These are phyloP conservation scores for Salvia miltiorrhiza DNA, from an alignment of 257 asterid genomes.

Conservation along the genomic window DNA sequence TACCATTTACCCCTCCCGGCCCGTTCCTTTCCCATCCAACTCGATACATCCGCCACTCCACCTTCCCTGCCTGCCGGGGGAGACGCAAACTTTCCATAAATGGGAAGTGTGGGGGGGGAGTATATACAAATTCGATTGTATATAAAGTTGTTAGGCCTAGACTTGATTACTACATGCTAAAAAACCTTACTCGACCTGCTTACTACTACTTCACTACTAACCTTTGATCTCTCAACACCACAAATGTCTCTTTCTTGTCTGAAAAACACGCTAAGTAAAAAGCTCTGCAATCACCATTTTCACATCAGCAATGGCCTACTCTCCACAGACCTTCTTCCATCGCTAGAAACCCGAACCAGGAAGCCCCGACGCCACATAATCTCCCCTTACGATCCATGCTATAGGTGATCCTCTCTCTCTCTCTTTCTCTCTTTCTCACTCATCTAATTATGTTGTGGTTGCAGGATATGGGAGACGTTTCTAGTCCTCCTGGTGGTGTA, in stretches of 20 bases:
- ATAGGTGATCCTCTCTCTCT: constrained; percentile 40
- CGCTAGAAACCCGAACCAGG: constrained; percentile 62
- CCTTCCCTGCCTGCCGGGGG: not conserved
- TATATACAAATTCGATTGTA: constrained; percentile 25
- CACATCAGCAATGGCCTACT: constrained; percentile 43
- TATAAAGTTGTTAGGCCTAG: constrained; percentile 25
- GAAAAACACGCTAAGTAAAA: constrained; percentile 30
- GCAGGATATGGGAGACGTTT: constrained; percentile 86
- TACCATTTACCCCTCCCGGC: not conserved
- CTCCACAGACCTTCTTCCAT: constrained; percentile 63
- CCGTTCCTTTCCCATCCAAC: constrained; percentile 2
- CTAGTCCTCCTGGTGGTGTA: constrained; percentile 61
- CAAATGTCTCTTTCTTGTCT: constrained; percentile 44
- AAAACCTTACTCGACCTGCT: not conserved
- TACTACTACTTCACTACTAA: not conserved
- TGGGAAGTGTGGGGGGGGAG: constrained; percentile 25
- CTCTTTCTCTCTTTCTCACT: too few species aligned
- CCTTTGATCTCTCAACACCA: not conserved
- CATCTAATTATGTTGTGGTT: too few species aligned
- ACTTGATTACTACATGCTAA: not conserved
- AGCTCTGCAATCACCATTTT: constrained; percentile 40
- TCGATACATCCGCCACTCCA: constrained; percentile 20
- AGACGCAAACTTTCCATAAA: constrained; percentile 27
- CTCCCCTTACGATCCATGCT: constrained; percentile 64
- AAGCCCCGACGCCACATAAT: constrained; percentile 50